Base-by-base conservation (phyloP, 2,329 filamentous ascomycete genomes). In the Botryotinia calthae region DNA sequence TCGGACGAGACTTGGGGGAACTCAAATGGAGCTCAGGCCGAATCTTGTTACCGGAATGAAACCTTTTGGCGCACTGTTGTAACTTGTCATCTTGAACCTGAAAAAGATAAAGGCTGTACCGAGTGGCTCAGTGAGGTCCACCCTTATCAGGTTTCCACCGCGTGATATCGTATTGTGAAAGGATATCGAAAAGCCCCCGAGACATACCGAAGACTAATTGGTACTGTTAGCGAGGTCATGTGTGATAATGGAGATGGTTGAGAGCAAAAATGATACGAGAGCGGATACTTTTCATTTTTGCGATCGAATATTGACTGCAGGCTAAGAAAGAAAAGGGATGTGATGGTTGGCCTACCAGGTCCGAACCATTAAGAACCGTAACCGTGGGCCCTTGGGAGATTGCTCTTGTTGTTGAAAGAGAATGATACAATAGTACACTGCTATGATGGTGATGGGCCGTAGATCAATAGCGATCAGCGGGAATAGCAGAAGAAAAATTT, bases 91-190 rank as follows among this genome's bases (percentile, higher is more conserved):
- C 51, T n/a, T 56, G 51, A 31, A 56, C 25, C 10, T 54, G 48
- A 56, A 56, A 44, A 31, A 56, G 51, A 56, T 56, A 56, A 31
- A 56, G 51, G 16, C 14, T n/a, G 31, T n/a, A 25, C 12, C 14
- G 14, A 51, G 22, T 22, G 48, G 48, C 48, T 54, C 48, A n/a
- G 48, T 1, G 12, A 6, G 63, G 22, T 51, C 46, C 64, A 42
- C 65, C 65, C 65, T 67, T 67, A 67, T 66, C 63, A n/a, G 20
- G n/a, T 66, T 66, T 66, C 51, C 64, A 66, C 46, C 31, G 31
- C 34, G 12, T 51, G 22, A 66, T 37, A 37, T 66, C 31, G 44
- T 66, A n/a, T 66, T 51, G 31, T 66, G 37, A 4, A 20, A 25
- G 34, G 40, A 22, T 42, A 9, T 56, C n/a, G 25, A 51, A 51